A percentile compares a stretch with the other conserved stretches of the same genome.
Evolutionary conservation across 768 basidiomycete species (phyloP).

Genomic region (Tylopilus intermedius): DNA sequence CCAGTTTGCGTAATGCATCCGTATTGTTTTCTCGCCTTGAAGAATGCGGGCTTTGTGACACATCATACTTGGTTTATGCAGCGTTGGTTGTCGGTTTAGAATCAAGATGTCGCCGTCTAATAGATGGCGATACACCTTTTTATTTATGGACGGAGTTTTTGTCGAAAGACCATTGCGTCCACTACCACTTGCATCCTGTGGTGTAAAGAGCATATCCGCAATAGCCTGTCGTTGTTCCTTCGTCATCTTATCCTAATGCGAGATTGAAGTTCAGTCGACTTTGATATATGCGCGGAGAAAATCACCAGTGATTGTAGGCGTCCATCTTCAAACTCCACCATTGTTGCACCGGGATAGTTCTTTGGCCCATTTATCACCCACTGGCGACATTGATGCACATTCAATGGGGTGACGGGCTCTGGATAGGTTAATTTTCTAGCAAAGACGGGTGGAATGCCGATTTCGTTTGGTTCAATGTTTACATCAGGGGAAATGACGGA

Average conservation of each 20-base stretch:
- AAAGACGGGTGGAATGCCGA: slow-evolving; percentile 96
- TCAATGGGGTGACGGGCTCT: slow-evolving; percentile 90
- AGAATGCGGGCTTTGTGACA: slow-evolving; percentile 88
- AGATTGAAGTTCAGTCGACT: slow-evolving; percentile 3
- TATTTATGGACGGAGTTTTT: slow-evolving; percentile 77
- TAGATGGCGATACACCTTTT: slow-evolving; percentile 96
- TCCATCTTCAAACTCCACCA: slow-evolving; percentile 95
- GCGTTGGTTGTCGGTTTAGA: slow-evolving; percentile 94
- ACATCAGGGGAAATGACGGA: slow-evolving; percentile 99
- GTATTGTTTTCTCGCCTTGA: slow-evolving; percentile 95
- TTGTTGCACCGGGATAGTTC: slow-evolving; percentile 86
- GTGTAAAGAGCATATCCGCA: slow-evolving; percentile 91
- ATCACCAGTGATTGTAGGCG: slow-evolving; percentile 74
- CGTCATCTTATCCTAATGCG: slow-evolving; percentile 69
- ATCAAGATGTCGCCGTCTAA: slow-evolving; percentile 93
- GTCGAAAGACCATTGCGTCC: slow-evolving; percentile 61
- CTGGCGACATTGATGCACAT: slow-evolving; percentile 83
- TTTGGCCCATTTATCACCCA: slow-evolving; percentile 88
- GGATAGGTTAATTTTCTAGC: slow-evolving; percentile 96
- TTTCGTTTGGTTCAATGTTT: slow-evolving; percentile 98
- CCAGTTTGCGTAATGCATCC: slow-evolving; percentile 99
- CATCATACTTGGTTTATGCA: slow-evolving; percentile 99
- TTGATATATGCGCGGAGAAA: not conserved
- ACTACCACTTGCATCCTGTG: slow-evolving; percentile 59
- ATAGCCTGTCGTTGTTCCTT: slow-evolving; percentile 90